Conservation (phyloP, 2,329 filamentous ascomycete genomes). For the Calonectria henricotiae region DNA sequence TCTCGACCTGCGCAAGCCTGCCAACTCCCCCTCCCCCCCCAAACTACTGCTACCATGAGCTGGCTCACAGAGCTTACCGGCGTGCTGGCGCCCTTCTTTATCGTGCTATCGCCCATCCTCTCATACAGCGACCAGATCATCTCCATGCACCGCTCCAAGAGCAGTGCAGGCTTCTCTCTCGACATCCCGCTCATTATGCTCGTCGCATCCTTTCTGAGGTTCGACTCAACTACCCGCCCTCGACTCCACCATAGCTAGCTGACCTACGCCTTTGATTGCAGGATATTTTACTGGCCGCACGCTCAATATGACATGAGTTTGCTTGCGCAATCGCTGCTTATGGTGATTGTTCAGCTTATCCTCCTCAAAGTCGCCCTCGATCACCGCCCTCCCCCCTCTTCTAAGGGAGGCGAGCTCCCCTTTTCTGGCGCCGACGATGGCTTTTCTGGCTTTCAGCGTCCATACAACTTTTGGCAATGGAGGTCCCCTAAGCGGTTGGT, state of each 20-base stretch:
- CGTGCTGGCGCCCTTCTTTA: slow-evolving; percentile 75
- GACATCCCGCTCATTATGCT: slow-evolving; percentile 83
- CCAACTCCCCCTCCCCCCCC: slow-evolving; percentile 80
- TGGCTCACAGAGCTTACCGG: slow-evolving; percentile 61
- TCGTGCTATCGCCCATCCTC: slow-evolving; percentile 75
- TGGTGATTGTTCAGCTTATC: slow-evolving; percentile 75
- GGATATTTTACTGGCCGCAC: slow-evolving; percentile 81
- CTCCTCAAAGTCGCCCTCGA: slow-evolving; percentile 80
- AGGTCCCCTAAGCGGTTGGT: slow-evolving; percentile 77
- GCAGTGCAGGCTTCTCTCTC: slow-evolving; percentile 79
- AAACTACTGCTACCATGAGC: slow-evolving; percentile 37
- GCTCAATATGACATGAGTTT: slow-evolving; percentile 76
- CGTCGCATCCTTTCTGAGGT: slow-evolving; percentile 78
- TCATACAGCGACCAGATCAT: slow-evolving; percentile 78
- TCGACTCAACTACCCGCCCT: slow-evolving; percentile 44
- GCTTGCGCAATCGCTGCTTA: slow-evolving; percentile 77
- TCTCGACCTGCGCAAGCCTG: not conserved
- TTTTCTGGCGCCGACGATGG: slow-evolving; percentile 71
- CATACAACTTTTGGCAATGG: slow-evolving; percentile 90
- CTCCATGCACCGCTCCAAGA: slow-evolving; percentile 76
- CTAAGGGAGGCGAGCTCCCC: slow-evolving; percentile 76
- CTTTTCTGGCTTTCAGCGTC: slow-evolving; percentile 65
- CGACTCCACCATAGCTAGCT: slow-evolving; percentile 35
- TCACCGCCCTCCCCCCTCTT: slow-evolving; percentile 73
- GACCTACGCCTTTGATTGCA: slow-evolving; percentile 54